Evolutionary conservation across 768 basidiomycete species (phyloP).

Genomic region (Naganishia antarctica): DNA sequence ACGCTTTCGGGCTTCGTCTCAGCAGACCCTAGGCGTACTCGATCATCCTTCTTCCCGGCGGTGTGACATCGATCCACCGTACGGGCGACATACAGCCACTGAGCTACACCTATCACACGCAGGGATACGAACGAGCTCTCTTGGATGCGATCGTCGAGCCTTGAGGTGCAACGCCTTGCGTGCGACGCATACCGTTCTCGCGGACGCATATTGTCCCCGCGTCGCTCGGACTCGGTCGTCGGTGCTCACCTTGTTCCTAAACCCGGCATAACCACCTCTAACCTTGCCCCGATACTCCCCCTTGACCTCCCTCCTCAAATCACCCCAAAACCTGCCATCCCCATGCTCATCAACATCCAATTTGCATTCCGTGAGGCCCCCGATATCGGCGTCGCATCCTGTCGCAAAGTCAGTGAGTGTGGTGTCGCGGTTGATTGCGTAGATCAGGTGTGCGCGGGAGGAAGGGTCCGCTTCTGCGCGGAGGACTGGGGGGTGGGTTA

Average conservation of each 20-base stretch:
- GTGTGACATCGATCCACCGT: too few relatives aligned
- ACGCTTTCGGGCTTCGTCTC: too few relatives aligned
- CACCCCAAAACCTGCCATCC: constrained; percentile 67
- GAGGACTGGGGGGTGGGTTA: neutral
- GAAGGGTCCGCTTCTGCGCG: constrained; percentile 26
- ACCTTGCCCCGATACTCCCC: constrained; percentile 64
- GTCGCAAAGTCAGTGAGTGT: constrained; percentile 62
- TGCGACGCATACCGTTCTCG: too few relatives aligned
- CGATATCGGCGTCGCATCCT: constrained; percentile 84
- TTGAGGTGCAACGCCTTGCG: too few relatives aligned
- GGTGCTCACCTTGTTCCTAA: constrained; percentile 68
- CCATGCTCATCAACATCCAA: constrained; percentile 51
- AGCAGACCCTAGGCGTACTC: too few relatives aligned
- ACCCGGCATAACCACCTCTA: constrained; percentile 82
- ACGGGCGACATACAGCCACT: too few relatives aligned
- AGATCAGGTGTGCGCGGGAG: constrained; percentile 37
- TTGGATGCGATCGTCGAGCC: too few relatives aligned
- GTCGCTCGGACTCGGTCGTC: neutral
- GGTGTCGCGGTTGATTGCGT: constrained; percentile 35
- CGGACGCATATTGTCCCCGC: too few relatives aligned
- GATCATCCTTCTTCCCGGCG: too few relatives aligned
- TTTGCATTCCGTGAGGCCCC: constrained; percentile 54
- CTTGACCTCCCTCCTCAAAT: constrained; percentile 67
- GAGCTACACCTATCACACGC: too few relatives aligned
- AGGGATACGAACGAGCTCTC: too few relatives aligned